phyloP scores from a whole-genome alignment of 2,329 filamentous ascomycete genomes.

The Exserohilum rostratum region DNA sequence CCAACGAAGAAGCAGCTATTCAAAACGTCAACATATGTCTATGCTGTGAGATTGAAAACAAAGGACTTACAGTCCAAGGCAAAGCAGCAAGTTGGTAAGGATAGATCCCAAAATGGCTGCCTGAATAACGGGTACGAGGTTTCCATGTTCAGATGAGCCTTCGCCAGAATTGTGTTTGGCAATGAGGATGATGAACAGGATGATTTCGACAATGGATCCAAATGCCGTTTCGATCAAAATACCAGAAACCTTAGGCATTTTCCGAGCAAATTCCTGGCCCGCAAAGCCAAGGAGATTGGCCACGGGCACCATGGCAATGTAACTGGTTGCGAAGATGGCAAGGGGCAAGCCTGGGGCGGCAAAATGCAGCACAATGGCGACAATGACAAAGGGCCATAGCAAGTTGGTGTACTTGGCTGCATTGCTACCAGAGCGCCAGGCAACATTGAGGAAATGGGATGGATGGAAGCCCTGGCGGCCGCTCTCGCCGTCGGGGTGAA shows the following conservation, averaged over 20 bases:
- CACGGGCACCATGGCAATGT: constrained; percentile 77
- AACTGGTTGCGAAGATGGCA: constrained; percentile 70
- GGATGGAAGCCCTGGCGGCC: constrained; percentile 70
- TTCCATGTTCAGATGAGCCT: constrained; percentile 45
- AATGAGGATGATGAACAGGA: constrained; percentile 80
- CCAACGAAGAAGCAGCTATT: constrained; percentile 76
- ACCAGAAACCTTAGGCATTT: constrained; percentile 75
- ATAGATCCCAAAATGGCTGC: constrained; percentile 85
- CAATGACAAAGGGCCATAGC: constrained; percentile 76
- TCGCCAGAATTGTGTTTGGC: constrained; percentile 53
- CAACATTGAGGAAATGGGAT: constrained; percentile 66
- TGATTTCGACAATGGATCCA: constrained; percentile 79
- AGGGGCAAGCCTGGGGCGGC: constrained; percentile 61
- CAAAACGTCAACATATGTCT: background rate
- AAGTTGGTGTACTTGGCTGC: constrained; percentile 71
- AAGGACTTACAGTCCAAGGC: constrained; percentile 63
- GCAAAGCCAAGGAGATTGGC: constrained; percentile 79
- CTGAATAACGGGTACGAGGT: constrained; percentile 70
- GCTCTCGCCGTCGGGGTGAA: constrained; percentile 66
- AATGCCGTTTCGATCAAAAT: constrained; percentile 65
- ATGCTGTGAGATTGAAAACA: no score
- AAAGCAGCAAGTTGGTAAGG: constrained; percentile 79
- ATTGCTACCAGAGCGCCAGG: constrained; percentile 67
- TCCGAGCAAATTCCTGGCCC: constrained; percentile 73
- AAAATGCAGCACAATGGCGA: constrained; percentile 67